Evolutionary conservation across 2,329 filamentous ascomycete species (phyloP), one percentile per base, ranked within the genome.

Genomic region (Scortechinia acanthostroma): DNA sequence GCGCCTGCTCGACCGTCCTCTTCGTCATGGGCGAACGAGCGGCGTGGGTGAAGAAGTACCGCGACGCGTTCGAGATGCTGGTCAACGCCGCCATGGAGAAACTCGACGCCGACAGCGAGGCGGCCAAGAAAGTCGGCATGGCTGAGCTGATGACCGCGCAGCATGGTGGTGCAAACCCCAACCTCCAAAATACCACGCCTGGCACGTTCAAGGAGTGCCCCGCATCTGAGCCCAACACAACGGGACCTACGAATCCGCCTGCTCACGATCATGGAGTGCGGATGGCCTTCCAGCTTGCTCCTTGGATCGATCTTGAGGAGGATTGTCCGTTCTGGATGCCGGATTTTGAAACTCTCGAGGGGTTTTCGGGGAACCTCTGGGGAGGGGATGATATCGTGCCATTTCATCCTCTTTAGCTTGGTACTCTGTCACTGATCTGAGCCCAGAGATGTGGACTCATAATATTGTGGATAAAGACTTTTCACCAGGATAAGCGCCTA

Each of bases 21-120:
- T 72, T 71, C 43, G 68, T 71, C 30, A 73, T 73, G 67, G 62
- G 68, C 3, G 70, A 73, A 50, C 62, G 69, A 22, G 69, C 69
- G 4, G 55, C 62, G 1, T 71, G 68, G 65, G 68, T 72, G 3
- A 66, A 65, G 45, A 65, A 65, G 48, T 71, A 71, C 54, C 62
- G 69, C 4, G 68, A 72, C 33, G 65, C 68, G 2, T 72, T 71
- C 45, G 69, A 71, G 45, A 46, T 69, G 2, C 61, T 72, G 2
- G 66, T 70, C 21, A 67, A 66, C 42, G 67, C 69, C 2, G 58
- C 66, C 1, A 70, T 70, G 66, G 65, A 70, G 47, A 68, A 67
- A 42, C 50, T 69, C 0, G 62, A 68, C 46, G 62, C 61, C 4
- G n/a, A n/a, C n/a, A 61, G 61, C 23, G 62, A 64, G 21, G 57